Base-by-base conservation (phyloP, 1,139 yeast genomes). In the Blastobotrys raffinosifermentans region DNA sequence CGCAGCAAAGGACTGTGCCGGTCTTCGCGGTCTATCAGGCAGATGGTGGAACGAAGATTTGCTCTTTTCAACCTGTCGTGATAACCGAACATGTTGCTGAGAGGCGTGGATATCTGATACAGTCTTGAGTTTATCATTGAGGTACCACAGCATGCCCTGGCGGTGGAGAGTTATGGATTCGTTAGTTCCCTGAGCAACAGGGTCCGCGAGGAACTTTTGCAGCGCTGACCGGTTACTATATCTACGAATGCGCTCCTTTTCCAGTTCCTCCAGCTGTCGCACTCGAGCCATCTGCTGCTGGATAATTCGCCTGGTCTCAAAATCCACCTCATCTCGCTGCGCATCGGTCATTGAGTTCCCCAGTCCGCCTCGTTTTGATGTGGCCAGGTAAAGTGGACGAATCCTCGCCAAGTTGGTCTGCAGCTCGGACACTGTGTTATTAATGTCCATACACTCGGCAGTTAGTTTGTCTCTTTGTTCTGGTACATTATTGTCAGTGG, bases 261-360 rank as follows among this genome's bases (percentile, higher is more conserved):
- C 67, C 26, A 55, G 40, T 17, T 48, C 52, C 37, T 66, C 69
- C 31, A 66, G 52, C n/a, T 53, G 47, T 25, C 63, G 52, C 30
- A 66, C 54, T 19, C 57, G 47, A 10, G 50, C 43, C 45, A 58
- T 53, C 36, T 64, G 63, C 31, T 53, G 53, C 45, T 64, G 66
- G 19, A 66, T 46, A 25, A 61, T 54, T 34, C 51, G 44, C 19
- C 60, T 51, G 11, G 65, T 59, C 37, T 63, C 66, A 41, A 60
- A 62, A 48, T 66, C 71, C 31, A 66, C 58, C 18, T 64, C 67
- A 41, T 66, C 69, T 19, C 65, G 50, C 36, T 66, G 65, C 26
- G 54, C 50, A 26, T 64, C 69, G 4, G 64, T 58, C 45, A 66
- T 37, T 7, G 48, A 31, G 8, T 43, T 48, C 4, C 20, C 18